Evolutionary conservation across 148 eudicot species (phyloP), one percentile per base, ranked within the genome.

Genomic region (Dianthus caryophyllus): DNA sequence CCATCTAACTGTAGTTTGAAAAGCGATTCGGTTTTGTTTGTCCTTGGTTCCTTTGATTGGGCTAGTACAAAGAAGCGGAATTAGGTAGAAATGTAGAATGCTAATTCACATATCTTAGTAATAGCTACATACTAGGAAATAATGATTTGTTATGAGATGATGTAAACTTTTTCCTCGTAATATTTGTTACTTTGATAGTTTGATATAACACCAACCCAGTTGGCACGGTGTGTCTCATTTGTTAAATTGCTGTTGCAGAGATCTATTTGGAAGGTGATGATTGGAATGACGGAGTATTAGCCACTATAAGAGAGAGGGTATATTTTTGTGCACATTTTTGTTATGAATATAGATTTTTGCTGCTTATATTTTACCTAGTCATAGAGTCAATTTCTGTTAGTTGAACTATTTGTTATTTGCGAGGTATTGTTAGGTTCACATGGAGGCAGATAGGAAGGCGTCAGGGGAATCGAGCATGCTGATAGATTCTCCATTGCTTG

Each of bases 271-370:
- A 90, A 70, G 96, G 90, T 70, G 99, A 88, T 66, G 84, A 90
- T 44, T 94, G 99, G 99, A 90, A 90, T 78, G 99, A 94, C 73
- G 99, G 99, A n/a, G 70, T 94, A 20, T 71, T 94, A 54, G 99
- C 99, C 48, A 90, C 99, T 11, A 84, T 94, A 70, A 88, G 99
- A 62, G 99, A 94, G 74, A 85, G 89, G 88, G 98, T 89, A 86
- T 67, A 72, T 51, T 76, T 73, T 21, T 36, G 10, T 43, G 18
- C 27, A 14, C 8, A 27, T 17, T 27, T 49, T 29, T 17, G 31
- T 58, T 4, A 50, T 58, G 44, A 44, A n/a, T n/a, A n/a, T n/a
- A n/a, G 36, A 6, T 17, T 46, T 47, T 41, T 43, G 9, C 2
- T 62, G 48, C 47, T 22, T 48, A 36, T 16, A 13, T 75, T 27